Conservation (phyloP, 495 filamentous ascomycete genomes). For the Xylaria longipes region DNA sequence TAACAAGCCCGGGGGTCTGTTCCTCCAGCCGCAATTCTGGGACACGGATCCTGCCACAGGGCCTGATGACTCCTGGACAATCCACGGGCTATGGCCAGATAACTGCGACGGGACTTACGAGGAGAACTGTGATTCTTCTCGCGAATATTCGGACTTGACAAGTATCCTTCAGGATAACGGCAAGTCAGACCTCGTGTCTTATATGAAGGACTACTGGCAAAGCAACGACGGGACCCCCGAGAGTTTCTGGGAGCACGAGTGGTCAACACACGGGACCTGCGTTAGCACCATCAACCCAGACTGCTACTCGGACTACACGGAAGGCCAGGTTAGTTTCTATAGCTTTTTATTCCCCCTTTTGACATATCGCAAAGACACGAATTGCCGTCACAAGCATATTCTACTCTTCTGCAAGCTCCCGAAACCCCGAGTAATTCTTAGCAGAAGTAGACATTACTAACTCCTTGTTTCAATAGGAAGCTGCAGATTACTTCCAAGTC, state of each 20-base stretch:
- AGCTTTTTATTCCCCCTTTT: no score
- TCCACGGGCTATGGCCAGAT: conserved; percentile 86
- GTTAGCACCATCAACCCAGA: conserved; percentile 66
- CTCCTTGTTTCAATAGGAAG: no score
- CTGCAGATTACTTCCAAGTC: conserved; percentile 61
- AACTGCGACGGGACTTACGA: conserved; percentile 80
- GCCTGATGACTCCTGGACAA: conserved; percentile 77
- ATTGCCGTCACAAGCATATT: no score
- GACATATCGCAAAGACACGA: no score
- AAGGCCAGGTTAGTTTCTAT: no score
- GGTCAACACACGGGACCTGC: conserved; percentile 79
- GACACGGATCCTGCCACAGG: conserved; percentile 73
- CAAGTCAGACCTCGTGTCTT: conserved; percentile 57
- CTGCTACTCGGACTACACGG: conserved; percentile 69
- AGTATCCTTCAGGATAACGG: conserved; percentile 34
- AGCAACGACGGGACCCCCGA: conserved; percentile 60
- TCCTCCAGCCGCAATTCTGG: conserved; percentile 87
- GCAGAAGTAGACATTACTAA: no score
- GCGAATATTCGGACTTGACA: conserved; percentile 72
- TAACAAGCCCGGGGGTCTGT: conserved; percentile 74
- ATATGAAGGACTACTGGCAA: conserved; percentile 79
- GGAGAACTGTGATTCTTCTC: conserved; percentile 66
- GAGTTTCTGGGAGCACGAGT: conserved; percentile 80
- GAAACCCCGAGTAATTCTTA: no score
- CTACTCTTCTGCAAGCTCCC: no score